Base-by-base conservation (phyloP, 176 grass and related monocot species). In the Carex littledalei region DNA sequence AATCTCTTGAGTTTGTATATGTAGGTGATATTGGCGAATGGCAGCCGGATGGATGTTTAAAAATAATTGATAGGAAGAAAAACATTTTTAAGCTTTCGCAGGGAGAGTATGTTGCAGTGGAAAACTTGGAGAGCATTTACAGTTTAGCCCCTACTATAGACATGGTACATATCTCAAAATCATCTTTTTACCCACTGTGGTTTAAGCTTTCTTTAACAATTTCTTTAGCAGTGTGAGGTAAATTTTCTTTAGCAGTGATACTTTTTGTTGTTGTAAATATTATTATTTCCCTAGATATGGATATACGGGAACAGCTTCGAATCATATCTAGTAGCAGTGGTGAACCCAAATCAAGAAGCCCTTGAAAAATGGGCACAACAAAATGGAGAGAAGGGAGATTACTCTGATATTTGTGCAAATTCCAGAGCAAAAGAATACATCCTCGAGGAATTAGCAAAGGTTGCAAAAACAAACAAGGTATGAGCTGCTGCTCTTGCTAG, bases 1-100 rank as follows among this genome's bases (percentile, higher is more conserved):
- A 45, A 34, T 81, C 17, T 32, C 24, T 83, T 6, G 0, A 26
- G 15, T 83, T 65, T 84, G 16, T 59, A 14, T 61, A 61, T 85
- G 77, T 73, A 89, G 87, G 87, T 37, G 87, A 89, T 37, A 75
- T 89, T 89, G 87, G 87, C 37, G 84, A 89, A 70, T 89, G 87
- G 87, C 87, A 89, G 57, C 55, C 78, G n/a, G 78, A 89, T 78
- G 87, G 87, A 86, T 85, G 87, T 37, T 82, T 89, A 79, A 89
- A 86, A 86, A 75, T 89, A 14, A 86, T 89, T 45, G 87, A 89
- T 59, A 81, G 87, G 54, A 89, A 71, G 83, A 89, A 89, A 86
- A 89, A 89, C 47, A 89, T 89, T 64, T 89, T 89, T 82, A 89
- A 89, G 63, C 84, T 89, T 67, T 89, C 87, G 14, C 87, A 89